These are phyloP conservation scores for Epichloe aotearoae DNA, from an alignment of 2,329 filamentous ascomycete species.

Conservation along the genomic window DNA sequence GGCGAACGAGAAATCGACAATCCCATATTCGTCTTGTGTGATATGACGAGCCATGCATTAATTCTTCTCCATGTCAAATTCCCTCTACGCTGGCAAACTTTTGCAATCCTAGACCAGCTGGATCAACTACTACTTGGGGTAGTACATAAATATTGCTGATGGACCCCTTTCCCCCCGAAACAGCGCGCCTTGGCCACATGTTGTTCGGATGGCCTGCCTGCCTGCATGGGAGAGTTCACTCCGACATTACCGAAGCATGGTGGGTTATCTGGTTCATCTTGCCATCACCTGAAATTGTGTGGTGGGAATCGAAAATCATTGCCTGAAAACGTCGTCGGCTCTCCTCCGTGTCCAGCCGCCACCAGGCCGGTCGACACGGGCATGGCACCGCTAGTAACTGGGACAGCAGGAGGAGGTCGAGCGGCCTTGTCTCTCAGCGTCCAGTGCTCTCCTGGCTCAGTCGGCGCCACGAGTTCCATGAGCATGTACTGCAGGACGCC, in stretches of 20 bases:
- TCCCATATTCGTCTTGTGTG: background rate
- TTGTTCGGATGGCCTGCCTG: background rate
- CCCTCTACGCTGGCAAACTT: background rate
- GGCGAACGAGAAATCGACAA: background rate
- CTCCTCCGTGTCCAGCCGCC: background rate
- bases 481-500: conserved; percentile 34
- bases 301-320: background rate
- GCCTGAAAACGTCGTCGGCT: background rate
- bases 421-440: conserved; percentile 15
- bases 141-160: background rate
- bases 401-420: conserved; percentile 6
- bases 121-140: background rate
- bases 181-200: background rate
- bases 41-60: background rate
- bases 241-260: background rate
- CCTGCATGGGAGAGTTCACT: background rate
- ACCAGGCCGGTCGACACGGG: conserved; percentile 1
- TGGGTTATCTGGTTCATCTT: too few species aligned
- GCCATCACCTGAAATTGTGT: background rate
- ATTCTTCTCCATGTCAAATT: background rate
- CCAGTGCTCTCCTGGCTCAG: conserved; percentile 25
- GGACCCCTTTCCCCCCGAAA: conserved; percentile 1
- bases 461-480: conserved; percentile 30
- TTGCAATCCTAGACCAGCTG: background rate
- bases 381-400: conserved; percentile 5